phyloP scores from a whole-genome alignment of 2,329 filamentous ascomycete species.

The Scytalidium sp. region DNA sequence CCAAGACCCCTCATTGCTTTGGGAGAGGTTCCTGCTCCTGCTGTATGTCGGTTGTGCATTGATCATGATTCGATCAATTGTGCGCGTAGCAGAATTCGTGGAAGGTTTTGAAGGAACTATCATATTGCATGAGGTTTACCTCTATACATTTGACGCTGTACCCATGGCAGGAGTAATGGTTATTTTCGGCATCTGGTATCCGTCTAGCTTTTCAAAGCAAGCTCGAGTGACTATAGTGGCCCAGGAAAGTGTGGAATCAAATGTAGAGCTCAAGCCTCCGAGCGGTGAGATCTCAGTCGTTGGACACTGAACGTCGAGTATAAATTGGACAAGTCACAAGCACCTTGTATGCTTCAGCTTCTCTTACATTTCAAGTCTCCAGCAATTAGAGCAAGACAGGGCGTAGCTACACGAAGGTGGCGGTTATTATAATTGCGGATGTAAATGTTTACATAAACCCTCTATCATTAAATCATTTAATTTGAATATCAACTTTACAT shows the following conservation, averaged over 20 bases:
- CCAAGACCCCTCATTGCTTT: not conserved
- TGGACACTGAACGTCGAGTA: not conserved
- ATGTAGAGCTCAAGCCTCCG: not conserved
- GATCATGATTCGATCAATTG: slow-evolving; percentile 42
- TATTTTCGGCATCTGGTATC: slow-evolving; percentile 30
- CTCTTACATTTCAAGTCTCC: no score
- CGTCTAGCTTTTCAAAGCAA: slow-evolving; percentile 8
- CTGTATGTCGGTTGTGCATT: slow-evolving; percentile 36
- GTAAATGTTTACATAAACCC: no score
- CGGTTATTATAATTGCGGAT: no score
- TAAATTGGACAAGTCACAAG: no score
- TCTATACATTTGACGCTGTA: slow-evolving; percentile 38
- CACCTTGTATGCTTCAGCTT: no score
- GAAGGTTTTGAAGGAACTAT: slow-evolving; percentile 38
- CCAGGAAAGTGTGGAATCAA: not conserved
- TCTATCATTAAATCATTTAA: no score
- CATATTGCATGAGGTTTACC: slow-evolving; percentile 35
- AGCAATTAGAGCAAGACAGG: no score
- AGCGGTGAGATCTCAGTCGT: not conserved
- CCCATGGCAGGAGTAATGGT: slow-evolving; percentile 35
- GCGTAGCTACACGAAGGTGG: no score
- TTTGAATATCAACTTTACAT: no score
- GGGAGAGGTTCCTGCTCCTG: slow-evolving; percentile 33
- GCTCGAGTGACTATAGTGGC: not conserved
- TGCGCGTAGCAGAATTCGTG: slow-evolving; percentile 41